Conservation (phyloP, 2,329 filamentous ascomycete genomes). For the Sphaerulina musiva region DNA sequence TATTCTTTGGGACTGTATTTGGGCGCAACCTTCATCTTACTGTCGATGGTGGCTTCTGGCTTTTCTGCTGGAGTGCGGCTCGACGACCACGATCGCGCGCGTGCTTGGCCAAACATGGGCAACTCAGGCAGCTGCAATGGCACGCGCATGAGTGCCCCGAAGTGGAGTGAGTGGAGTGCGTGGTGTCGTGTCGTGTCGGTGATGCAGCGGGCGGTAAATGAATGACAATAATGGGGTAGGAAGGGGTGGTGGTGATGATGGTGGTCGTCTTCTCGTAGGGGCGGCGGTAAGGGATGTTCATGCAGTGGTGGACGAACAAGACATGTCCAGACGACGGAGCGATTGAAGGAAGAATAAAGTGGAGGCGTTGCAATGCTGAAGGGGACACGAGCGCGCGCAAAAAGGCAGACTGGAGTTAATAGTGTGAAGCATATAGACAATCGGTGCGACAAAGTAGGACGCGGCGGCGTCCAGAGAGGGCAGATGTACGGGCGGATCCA, state of each 20-base stretch:
- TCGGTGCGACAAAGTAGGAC: conserved; percentile 4
- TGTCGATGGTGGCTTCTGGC: conserved; percentile 7
- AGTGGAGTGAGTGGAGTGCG: neutral
- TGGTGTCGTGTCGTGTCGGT: too few relatives aligned
- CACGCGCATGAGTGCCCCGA: conserved; percentile 10
- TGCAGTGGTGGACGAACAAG: neutral
- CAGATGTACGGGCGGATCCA: conserved; percentile 8
- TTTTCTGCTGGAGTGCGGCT: conserved; percentile 12
- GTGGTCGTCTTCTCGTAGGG: neutral
- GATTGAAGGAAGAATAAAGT: conserved; percentile 1
- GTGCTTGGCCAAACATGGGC: conserved; percentile 13
- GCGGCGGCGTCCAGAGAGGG: conserved; percentile 9
- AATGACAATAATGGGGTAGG: neutral
- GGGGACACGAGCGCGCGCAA: conserved; percentile 6
- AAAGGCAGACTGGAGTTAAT: neutral
- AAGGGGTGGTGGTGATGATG: neutral
- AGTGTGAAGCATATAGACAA: conserved; percentile 14
- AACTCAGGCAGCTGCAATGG: conserved; percentile 9
- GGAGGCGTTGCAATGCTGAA: too few relatives aligned
- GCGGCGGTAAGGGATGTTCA: conserved; percentile 4
- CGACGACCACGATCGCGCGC: conserved; percentile 14
- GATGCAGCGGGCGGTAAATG: neutral
- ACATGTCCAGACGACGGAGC: conserved; percentile 8
- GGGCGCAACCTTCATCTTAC: conserved; percentile 16
- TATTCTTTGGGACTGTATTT: conserved; percentile 19